Conservation (phyloP, 306 rosid species). For the Citrullus colocynthis region DNA sequence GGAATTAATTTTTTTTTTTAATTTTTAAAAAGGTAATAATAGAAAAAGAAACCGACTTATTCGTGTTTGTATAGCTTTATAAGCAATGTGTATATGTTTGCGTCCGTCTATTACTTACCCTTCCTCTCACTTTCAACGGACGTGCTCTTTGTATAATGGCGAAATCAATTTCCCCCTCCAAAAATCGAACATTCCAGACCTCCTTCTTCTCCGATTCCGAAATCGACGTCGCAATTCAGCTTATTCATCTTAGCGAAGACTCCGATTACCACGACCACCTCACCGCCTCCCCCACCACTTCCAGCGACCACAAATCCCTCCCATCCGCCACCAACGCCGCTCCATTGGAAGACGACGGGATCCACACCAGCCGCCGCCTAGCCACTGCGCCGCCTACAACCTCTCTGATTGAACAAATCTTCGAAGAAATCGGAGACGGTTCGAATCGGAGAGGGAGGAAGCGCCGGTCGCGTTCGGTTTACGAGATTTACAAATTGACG, state of each 20-base stretch:
- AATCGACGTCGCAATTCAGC: constrained; percentile 6
- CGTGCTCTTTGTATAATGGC: background rate
- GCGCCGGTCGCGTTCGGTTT: constrained; percentile 4
- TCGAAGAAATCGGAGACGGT: background rate
- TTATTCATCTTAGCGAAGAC: constrained; percentile 7
- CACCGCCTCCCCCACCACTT: background rate
- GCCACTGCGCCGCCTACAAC: background rate
- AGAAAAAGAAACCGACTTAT: background rate
- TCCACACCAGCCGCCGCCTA: background rate
- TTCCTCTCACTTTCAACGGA: background rate
- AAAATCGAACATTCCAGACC: background rate
- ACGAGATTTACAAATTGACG: constrained; percentile 11
- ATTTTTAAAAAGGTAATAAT: background rate
- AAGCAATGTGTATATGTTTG: background rate
- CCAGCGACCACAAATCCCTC: background rate
- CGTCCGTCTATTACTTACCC: background rate
- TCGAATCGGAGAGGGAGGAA: background rate
- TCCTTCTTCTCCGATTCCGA: constrained; percentile 1
- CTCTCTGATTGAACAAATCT: background rate
- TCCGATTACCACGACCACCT: background rate
- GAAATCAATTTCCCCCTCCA: background rate
- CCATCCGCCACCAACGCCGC: background rate
- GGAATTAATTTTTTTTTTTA: too few species aligned
- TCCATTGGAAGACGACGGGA: background rate
- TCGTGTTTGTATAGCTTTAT: background rate